Evolutionary conservation across 352 stramenopile genomes (phyloP).

Genomic region (Hyaloperonospora arabidopsidis): DNA sequence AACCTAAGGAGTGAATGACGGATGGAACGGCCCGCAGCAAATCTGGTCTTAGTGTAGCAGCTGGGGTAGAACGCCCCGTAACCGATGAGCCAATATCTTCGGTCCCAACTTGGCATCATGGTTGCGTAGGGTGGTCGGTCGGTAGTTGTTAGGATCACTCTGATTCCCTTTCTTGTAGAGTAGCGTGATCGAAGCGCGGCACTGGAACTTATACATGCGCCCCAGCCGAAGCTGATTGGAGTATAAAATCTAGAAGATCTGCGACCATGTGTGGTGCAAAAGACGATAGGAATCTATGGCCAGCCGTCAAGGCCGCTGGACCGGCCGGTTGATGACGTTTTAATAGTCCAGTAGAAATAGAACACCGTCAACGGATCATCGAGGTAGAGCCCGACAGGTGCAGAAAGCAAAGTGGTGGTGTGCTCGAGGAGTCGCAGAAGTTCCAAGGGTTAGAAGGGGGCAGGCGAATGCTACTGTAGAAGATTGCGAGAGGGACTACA

Average conservation of each 20-base stretch:
- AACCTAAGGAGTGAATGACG: background rate
- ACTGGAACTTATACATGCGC: slow-evolving; percentile 10
- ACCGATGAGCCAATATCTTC: slow-evolving; percentile 6
- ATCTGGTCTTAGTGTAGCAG: slow-evolving; percentile 5
- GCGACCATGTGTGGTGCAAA: slow-evolving; percentile 1
- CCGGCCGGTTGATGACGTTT: slow-evolving; percentile 2
- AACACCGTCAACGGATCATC: slow-evolving; percentile 7
- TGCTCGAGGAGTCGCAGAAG: background rate
- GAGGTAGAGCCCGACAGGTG: background rate
- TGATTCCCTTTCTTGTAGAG: slow-evolving; percentile 9
- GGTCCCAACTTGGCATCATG: slow-evolving; percentile 17
- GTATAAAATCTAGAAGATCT: slow-evolving; percentile 14
- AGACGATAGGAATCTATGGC: slow-evolving; percentile 14
- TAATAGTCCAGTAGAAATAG: slow-evolving; percentile 16
- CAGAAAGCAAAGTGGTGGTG: background rate
- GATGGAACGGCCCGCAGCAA: slow-evolving; percentile 2
- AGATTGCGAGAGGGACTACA: background rate
- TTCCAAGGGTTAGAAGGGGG: background rate
- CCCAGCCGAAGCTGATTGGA: slow-evolving; percentile 3
- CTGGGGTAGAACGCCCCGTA: slow-evolving; percentile 3
- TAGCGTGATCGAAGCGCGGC: slow-evolving; percentile 9
- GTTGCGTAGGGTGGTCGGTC: slow-evolving; percentile 12
- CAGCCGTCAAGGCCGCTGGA: slow-evolving; percentile 5
- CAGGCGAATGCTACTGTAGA: too few relatives aligned
- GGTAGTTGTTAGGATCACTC: slow-evolving; percentile 1